Percentiles rank a stretch among this genome's conserved stretches.
Evolutionary conservation across 176 grass and related monocot genomes (phyloP).

Genomic region (Echinochloa phyllopogon): DNA sequence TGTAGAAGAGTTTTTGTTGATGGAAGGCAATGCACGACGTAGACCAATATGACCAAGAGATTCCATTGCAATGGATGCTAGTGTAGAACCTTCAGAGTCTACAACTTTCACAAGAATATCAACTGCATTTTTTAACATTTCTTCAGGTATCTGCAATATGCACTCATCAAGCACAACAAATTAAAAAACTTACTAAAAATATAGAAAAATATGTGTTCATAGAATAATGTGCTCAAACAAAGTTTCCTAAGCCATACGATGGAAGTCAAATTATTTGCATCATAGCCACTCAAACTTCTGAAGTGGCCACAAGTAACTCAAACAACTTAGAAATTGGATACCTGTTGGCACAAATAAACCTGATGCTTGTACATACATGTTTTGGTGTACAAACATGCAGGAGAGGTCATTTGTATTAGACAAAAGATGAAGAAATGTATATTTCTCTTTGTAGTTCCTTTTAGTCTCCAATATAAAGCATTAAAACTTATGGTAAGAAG

Average conservation of each 20-base stretch:
- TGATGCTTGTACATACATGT: too few relatives aligned
- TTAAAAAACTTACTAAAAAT: conserved; percentile 19
- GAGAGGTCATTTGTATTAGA: too few relatives aligned
- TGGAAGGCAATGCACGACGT: conserved; percentile 58
- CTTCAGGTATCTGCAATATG: conserved; percentile 74
- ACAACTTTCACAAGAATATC: conserved; percentile 78
- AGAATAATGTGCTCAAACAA: background rate
- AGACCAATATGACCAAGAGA: conserved; percentile 93
- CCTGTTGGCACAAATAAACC: too few relatives aligned
- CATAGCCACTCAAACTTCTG: conserved; percentile 16
- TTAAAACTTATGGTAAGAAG: background rate
- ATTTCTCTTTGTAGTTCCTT: background rate
- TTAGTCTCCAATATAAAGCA: background rate
- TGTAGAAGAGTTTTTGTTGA: conserved; percentile 60
- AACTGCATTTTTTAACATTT: conserved; percentile 52
- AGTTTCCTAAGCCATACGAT: conserved; percentile 5
- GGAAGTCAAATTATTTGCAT: conserved; percentile 9
- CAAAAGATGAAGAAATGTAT: too few relatives aligned
- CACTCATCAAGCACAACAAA: conserved; percentile 18
- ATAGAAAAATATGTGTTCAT: conserved; percentile 1
- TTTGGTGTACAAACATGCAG: too few relatives aligned
- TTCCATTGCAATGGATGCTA: conserved; percentile 85
- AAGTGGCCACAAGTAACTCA: background rate
- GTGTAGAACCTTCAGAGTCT: conserved; percentile 64
- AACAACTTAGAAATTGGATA: conserved; percentile 19